A percentile compares a stretch with the other conserved stretches of the same genome.
Conservation (phyloP, 192 early-diverging fungal genomes). For the Funneliformis mosseae region DNA sequence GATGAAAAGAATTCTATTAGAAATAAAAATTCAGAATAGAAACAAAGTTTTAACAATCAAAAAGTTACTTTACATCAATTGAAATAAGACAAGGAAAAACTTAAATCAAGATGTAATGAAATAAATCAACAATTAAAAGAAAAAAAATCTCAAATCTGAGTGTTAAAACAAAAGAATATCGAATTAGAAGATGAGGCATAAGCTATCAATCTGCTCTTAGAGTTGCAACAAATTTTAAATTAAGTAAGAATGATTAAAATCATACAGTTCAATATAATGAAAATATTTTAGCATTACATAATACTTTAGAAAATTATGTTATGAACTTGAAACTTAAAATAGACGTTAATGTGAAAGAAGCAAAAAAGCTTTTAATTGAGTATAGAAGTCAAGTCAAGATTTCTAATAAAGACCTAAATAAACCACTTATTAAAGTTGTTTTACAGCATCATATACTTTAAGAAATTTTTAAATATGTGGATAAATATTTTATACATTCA, state of each 20-base stretch:
- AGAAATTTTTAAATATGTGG: not conserved
- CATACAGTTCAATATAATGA: not conserved
- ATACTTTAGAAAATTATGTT: not conserved
- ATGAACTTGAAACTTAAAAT: not conserved
- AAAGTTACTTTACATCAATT: too few relatives aligned
- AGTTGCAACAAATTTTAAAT: not conserved
- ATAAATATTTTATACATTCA: not conserved
- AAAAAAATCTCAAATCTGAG: not conserved
- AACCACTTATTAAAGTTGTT: not conserved
- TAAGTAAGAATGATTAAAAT: not conserved
- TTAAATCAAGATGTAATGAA: not conserved
- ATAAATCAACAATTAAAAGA: not conserved
- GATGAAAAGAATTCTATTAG: too few relatives aligned
- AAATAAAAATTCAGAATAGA: too few relatives aligned
- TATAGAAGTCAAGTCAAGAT: not conserved
- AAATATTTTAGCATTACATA: not conserved
- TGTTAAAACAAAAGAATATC: not conserved
- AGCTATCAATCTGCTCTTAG: not conserved
- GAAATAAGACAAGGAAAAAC: not conserved
- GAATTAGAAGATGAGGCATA: not conserved
- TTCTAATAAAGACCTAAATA: not conserved
- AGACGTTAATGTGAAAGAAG: not conserved
- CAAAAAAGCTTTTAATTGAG: not conserved
- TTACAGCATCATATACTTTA: not conserved
- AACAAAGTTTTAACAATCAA: too few relatives aligned